phyloP scores from a whole-genome alignment of 495 filamentous ascomycete genomes.

The Cercophora samala region DNA sequence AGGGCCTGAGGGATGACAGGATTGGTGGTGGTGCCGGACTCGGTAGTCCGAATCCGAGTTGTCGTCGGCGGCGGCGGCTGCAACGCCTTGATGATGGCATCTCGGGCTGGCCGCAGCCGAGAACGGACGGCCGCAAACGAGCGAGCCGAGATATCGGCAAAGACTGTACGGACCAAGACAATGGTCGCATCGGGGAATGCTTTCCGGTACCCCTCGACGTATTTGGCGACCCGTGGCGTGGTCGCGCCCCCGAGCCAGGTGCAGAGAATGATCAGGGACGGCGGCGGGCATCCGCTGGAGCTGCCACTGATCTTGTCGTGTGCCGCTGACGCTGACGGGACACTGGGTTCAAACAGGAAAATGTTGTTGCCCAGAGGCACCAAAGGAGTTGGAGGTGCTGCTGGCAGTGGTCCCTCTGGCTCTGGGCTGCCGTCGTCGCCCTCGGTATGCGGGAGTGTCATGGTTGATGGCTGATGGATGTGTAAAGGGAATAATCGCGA shows the following conservation, averaged over 20 bases:
- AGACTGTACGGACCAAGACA: neutral
- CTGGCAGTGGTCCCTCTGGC: neutral
- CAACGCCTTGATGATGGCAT: neutral
- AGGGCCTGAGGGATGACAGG: neutral
- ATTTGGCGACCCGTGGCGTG: neutral
- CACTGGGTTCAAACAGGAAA: neutral
- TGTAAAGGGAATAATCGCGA: neutral
- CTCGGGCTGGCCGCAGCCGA: neutral
- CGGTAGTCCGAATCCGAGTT: neutral
- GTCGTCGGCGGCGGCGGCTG: neutral
- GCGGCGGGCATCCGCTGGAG: neutral
- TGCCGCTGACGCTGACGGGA: neutral
- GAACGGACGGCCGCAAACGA: neutral
- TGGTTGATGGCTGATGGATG: neutral
- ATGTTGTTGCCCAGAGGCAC: neutral
- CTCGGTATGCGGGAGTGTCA: neutral
- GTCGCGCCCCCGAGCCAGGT: neutral
- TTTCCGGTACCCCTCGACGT: neutral
- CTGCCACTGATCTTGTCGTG: neutral
- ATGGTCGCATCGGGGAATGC: neutral
- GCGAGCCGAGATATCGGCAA: neutral
- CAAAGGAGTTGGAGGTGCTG: neutral
- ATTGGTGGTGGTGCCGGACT: neutral
- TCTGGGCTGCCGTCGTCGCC: neutral
- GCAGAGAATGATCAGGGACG: neutral